Percentiles rank a stretch among this genome's conserved stretches.
These are phyloP conservation scores for Orbilia javanica DNA, from an alignment of 2,329 filamentous ascomycete genomes.

Conservation along the genomic window DNA sequence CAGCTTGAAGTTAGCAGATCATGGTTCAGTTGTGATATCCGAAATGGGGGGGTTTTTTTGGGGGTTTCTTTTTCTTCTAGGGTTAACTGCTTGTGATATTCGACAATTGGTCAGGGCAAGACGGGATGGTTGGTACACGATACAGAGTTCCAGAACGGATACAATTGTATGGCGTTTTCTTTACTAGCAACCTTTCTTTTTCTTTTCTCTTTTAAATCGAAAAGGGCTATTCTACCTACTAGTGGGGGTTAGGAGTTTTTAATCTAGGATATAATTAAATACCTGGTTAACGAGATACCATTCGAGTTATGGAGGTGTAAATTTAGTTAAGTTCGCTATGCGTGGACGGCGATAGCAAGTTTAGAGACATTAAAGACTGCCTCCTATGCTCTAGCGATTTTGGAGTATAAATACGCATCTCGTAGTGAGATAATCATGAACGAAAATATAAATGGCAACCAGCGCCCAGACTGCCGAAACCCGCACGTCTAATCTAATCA, in stretches of 20 bases:
- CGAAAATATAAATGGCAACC: not conserved
- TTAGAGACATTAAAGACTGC: not conserved
- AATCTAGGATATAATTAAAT: slow-evolving; percentile 21
- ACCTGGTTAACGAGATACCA: not conserved
- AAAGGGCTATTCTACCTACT: not conserved
- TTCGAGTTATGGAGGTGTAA: not conserved
- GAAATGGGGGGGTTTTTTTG: not conserved
- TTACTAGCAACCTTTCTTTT: not conserved
- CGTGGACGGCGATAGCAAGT: not conserved
- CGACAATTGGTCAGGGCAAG: not conserved
- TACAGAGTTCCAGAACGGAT: not conserved
- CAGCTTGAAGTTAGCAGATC: not conserved
- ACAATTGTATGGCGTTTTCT: slow-evolving; percentile 17
- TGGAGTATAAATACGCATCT: not conserved
- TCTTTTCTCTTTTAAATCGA: not conserved
- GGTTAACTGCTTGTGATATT: not conserved
- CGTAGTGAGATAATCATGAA: not conserved
- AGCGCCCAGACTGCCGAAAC: not conserved
- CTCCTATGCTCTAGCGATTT: not conserved
- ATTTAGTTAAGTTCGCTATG: not conserved
- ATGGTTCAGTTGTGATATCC: slow-evolving; percentile 10
- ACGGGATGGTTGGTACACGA: not conserved
- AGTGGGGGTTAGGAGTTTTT: not conserved
- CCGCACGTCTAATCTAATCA: not conserved
- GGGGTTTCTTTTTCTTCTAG: not conserved